Conservation (phyloP, 2,329 filamentous ascomycete genomes). For the Botrytis medusae region DNA sequence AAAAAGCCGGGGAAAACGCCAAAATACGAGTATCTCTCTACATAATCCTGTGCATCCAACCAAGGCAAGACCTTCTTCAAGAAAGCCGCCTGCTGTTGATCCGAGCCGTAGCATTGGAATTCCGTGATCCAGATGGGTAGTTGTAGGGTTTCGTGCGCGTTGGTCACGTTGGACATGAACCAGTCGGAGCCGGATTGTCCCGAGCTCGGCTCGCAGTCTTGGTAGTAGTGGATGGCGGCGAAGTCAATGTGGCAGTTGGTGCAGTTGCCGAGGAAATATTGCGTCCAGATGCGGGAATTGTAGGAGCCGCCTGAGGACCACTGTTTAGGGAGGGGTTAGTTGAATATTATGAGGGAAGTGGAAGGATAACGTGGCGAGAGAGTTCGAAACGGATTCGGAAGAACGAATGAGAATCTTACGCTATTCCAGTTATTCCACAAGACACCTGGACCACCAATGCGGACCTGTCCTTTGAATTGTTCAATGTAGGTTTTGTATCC, state of each 20-base stretch:
- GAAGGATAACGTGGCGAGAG: not conserved
- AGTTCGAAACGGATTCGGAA: too few relatives aligned
- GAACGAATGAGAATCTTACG: not conserved
- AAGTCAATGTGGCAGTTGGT: slow-evolving; percentile 46
- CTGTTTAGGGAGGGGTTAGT: slow-evolving; percentile 36
- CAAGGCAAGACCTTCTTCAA: slow-evolving; percentile 45
- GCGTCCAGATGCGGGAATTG: slow-evolving; percentile 45
- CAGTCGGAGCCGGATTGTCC: slow-evolving; percentile 38
- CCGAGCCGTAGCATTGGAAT: slow-evolving; percentile 40
- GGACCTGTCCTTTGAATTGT: slow-evolving; percentile 43
- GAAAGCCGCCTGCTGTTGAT: slow-evolving; percentile 42
- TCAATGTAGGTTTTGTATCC: slow-evolving; percentile 45
- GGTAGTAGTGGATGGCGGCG: slow-evolving; percentile 48
- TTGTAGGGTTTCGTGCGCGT: slow-evolving; percentile 40
- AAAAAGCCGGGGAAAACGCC: slow-evolving; percentile 38
- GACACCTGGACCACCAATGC: slow-evolving; percentile 46
- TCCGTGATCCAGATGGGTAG: slow-evolving; percentile 48
- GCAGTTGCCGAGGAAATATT: slow-evolving; percentile 45
- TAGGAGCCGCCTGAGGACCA: slow-evolving; percentile 37
- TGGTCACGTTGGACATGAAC: slow-evolving; percentile 45
- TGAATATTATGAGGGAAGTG: too few relatives aligned
- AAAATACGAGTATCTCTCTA: slow-evolving; percentile 45
- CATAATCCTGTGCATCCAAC: slow-evolving; percentile 43
- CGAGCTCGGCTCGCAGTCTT: slow-evolving; percentile 38
- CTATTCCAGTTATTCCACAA: slow-evolving; percentile 36